Percentiles rank a stretch among this genome's conserved stretches.
These are phyloP conservation scores for Pseudogymnoascus sp. DNA, from an alignment of 2,329 filamentous ascomycete species.

Conservation along the genomic window DNA sequence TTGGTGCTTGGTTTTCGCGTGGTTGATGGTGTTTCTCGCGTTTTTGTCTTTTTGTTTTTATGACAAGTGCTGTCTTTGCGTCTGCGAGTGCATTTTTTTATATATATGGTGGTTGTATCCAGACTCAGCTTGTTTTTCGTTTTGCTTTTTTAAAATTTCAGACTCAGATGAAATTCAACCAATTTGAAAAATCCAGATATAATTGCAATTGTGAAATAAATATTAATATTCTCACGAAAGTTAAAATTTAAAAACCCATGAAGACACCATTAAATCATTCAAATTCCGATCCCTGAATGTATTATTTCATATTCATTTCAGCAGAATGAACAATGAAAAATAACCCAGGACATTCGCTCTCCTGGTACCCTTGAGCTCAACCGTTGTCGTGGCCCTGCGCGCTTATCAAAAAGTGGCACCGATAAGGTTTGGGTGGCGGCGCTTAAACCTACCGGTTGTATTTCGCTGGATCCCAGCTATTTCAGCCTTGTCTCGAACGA, in stretches of 20 bases:
- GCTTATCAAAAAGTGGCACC: not conserved
- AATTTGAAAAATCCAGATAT: too few relatives aligned
- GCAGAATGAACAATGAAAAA: too few relatives aligned
- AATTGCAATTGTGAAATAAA: too few relatives aligned
- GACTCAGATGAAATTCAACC: too few relatives aligned
- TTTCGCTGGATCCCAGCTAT: not conserved
- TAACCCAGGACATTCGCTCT: too few relatives aligned
- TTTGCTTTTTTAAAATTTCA: not conserved
- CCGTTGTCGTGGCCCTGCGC: too few relatives aligned
- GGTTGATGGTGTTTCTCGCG: not conserved
- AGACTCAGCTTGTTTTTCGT: not conserved
- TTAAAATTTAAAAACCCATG: too few relatives aligned
- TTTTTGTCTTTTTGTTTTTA: not conserved
- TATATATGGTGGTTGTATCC: not conserved
- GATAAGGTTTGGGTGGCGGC: not conserved
- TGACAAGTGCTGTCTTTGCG: constrained; percentile 2
- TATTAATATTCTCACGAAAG: too few relatives aligned
- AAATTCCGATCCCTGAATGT: too few relatives aligned
- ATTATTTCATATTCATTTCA: too few relatives aligned
- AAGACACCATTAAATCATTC: too few relatives aligned
- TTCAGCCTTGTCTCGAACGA: constrained; percentile 3
- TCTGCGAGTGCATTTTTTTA: not conserved
- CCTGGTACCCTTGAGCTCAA: too few relatives aligned
- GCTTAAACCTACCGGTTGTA: not conserved
- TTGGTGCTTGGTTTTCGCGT: not conserved